phyloP scores from a whole-genome alignment of 352 stramenopile species.

The Peronospora destructor region DNA sequence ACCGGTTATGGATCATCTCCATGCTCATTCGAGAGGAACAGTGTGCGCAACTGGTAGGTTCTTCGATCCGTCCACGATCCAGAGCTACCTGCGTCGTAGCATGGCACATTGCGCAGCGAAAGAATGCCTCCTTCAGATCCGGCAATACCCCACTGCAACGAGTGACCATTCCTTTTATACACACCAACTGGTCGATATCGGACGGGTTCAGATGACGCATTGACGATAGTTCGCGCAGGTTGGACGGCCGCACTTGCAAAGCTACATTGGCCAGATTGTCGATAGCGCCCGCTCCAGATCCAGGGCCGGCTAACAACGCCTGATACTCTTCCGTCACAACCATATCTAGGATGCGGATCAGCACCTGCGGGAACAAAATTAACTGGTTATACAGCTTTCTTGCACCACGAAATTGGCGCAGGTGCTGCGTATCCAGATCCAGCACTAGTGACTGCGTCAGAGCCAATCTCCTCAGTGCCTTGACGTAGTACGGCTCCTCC shows the following conservation, averaged over 20 bases:
- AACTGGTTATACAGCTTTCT: conserved; percentile 95
- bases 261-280: conserved; percentile 48
- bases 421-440: conserved; percentile 89
- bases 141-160: conserved; percentile 94
- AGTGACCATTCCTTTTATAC: conserved; percentile 97
- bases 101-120: conserved; percentile 93
- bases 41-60: conserved; percentile 86
- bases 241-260: conserved; percentile 96
- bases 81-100: conserved; percentile 87
- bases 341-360: conserved; percentile 96
- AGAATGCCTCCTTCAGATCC: conserved; percentile 97
- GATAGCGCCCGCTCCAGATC: conserved; percentile 23
- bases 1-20: conserved; percentile 96
- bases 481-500: conserved; percentile 72
- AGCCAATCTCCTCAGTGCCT: conserved; percentile 64
- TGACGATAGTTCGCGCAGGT: conserved; percentile 89
- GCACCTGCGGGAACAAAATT: conserved; percentile 91
- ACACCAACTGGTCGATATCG: conserved; percentile 96
- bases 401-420: conserved; percentile 69
- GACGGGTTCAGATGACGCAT: conserved; percentile 95
- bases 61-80: conserved; percentile 93
- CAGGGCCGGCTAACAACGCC: conserved; percentile 30
- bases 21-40: conserved; percentile 91
- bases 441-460: conserved; percentile 82
- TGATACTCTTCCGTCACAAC: conserved; percentile 90